phyloP scores from a whole-genome alignment of 2,329 filamentous ascomycete genomes.

The Trichoderma afroharzianum region DNA sequence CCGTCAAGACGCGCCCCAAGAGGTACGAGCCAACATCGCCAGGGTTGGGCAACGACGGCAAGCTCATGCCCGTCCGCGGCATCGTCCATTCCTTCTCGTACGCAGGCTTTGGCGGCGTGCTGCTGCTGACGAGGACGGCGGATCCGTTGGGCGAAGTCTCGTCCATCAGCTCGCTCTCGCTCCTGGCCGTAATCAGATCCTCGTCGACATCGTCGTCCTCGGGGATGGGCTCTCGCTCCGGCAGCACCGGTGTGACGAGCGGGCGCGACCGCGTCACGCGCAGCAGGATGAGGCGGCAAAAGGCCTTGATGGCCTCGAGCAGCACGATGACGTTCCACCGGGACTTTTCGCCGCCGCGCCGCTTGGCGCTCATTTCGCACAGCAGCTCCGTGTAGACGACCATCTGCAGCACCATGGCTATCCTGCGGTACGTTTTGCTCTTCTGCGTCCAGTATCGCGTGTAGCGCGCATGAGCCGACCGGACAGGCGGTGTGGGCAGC shows the following conservation, averaged over 20 bases:
- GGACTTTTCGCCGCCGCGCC: conserved; percentile 71
- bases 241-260: conserved; percentile 77
- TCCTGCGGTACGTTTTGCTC: conserved; percentile 69
- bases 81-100: conserved; percentile 72
- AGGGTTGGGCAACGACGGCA: conserved; percentile 77
- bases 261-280: conserved; percentile 79
- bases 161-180: conserved; percentile 42
- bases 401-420: conserved; percentile 80
- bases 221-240: conserved; percentile 77
- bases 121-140: not conserved
- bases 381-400: conserved; percentile 92
- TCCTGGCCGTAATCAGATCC: conserved; percentile 40
- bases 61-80: conserved; percentile 85
- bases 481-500: conserved; percentile 49
- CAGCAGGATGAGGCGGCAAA: conserved; percentile 77
- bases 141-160: conserved; percentile 34
- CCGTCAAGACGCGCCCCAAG: conserved; percentile 83
- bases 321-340: conserved; percentile 86
- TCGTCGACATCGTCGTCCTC: conserved; percentile 47
- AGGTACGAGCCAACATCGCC: conserved; percentile 84
- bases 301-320: conserved; percentile 79
- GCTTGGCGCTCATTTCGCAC: conserved; percentile 96
- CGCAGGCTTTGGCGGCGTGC: conserved; percentile 28
- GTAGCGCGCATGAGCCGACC: conserved; percentile 61
- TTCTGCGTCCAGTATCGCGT: conserved; percentile 63